A percentile compares a stretch with the other conserved stretches of the same genome.
Conservation (phyloP, 2,329 filamentous ascomycete species). For the Botrytis hyacinthi region DNA sequence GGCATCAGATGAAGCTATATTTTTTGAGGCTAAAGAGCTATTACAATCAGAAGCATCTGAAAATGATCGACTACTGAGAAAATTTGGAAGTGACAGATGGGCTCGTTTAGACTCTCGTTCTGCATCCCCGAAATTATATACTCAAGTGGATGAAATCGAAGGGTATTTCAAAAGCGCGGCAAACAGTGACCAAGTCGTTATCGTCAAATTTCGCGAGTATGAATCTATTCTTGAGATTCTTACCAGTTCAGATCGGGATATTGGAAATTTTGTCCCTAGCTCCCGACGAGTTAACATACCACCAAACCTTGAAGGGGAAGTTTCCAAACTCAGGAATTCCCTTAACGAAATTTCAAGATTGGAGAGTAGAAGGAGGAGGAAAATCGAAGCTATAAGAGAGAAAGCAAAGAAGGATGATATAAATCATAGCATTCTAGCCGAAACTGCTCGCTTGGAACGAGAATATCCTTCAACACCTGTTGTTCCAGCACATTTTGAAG, state of each 20-base stretch:
- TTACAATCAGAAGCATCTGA: constrained; percentile 79
- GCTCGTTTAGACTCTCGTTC: constrained; percentile 63
- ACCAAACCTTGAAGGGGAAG: constrained; percentile 74
- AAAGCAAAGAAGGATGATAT: constrained; percentile 87
- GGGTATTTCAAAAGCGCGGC: constrained; percentile 77
- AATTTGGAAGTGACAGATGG: constrained; percentile 89
- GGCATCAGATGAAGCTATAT: constrained; percentile 70
- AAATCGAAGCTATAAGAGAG: constrained; percentile 73
- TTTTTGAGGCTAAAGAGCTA: constrained; percentile 78
- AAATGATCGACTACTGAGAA: constrained; percentile 70
- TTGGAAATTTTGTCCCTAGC: constrained; percentile 87
- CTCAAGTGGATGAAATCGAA: constrained; percentile 64
- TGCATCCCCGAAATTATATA: constrained; percentile 52
- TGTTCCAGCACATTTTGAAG: constrained; percentile 86
- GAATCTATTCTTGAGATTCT: constrained; percentile 74
- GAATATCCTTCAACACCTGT: constrained; percentile 82
- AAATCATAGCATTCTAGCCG: constrained; percentile 75
- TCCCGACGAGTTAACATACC: constrained; percentile 77
- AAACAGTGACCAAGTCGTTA: constrained; percentile 60
- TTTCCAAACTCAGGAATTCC: constrained; percentile 70
- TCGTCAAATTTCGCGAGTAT: constrained; percentile 74
- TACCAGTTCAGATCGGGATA: constrained; percentile 72
- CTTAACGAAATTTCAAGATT: constrained; percentile 84
- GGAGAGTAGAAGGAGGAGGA: constrained; percentile 75
- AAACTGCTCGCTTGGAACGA: constrained; percentile 81